Base-by-base conservation (phyloP, 2,329 filamentous ascomycete species). In the Cladophialophora immunda region DNA sequence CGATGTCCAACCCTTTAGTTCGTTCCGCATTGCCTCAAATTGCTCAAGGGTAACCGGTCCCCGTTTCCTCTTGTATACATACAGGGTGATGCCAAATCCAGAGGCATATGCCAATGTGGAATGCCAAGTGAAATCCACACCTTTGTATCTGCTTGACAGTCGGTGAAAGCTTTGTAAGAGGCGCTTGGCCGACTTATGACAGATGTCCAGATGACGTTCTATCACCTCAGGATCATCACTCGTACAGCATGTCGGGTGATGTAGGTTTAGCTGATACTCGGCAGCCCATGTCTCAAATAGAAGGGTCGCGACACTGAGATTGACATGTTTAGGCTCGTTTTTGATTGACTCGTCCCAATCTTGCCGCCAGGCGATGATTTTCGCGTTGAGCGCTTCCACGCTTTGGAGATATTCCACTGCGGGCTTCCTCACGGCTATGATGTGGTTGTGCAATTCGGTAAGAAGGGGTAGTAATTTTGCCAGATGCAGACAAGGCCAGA, bases 391-490 rank as follows among this genome's bases (percentile, higher is more conserved):
- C 0, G 84, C 83, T 53, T 85, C 84, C 32, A 95, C 84, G 2
- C 87, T 85, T 2, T 84, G 80, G 36, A 88, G 79, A 75, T 95
- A 94, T 36, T 82, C 84, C n/a, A 81, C 83, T 0, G 88, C 82
- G 50, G 89, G 86, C 58, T 87, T 84, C 34, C 86, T 85, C 11
- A 92, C 86, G 52, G 90, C 86, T 79, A 94, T 94, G n/a, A 96
- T 85, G 45, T 87, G 89, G 71, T 87, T 86, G 76, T 90, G 93
- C 78, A 96, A 86, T 67, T 94, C 89, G 74, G 93, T 85, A 70
- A 88, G 89, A 19, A 92, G 82, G 1, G 88, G 87, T 0, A 88
- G 81, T 57, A 91, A 83, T 70, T 88, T 90, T 76, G 89, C 89
- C 25, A 84, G 86, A 57, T 86, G 84, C 15, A 93, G 82, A 5